phyloP scores from a whole-genome alignment of 2,329 filamentous ascomycete genomes.

The Neobulgaria alba region DNA sequence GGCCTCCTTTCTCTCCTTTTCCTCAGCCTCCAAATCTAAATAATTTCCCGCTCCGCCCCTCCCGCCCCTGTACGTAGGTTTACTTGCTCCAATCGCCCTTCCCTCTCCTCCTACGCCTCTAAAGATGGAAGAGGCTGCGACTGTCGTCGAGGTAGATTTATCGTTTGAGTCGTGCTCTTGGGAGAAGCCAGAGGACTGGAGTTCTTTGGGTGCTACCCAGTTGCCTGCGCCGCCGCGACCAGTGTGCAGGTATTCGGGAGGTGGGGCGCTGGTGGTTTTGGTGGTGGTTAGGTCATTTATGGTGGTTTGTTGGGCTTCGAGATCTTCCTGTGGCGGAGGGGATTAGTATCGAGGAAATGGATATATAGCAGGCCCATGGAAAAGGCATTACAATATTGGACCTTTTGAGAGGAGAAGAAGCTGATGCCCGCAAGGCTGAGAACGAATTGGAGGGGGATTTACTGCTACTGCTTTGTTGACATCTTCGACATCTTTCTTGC shows the following conservation, averaged over 20 bases:
- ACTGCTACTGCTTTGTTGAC: constrained; percentile 25
- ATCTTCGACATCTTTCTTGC: constrained; percentile 42
- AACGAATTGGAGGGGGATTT: too few species aligned
- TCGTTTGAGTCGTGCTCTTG: constrained; percentile 2
- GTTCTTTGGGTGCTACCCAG: constrained; percentile 32
- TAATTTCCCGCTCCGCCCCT: constrained; percentile 54
- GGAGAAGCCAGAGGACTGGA: constrained; percentile 11
- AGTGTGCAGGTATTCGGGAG: constrained; percentile 30
- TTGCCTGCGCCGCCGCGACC: constrained; percentile 58
- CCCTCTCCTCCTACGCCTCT: not conserved
- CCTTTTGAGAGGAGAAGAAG: too few species aligned
- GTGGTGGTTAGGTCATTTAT: constrained; percentile 11
- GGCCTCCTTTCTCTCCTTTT: constrained; percentile 22
- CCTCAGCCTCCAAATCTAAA: constrained; percentile 23
- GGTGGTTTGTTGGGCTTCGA: constrained; percentile 26
- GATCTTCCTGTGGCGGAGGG: constrained; percentile 5
- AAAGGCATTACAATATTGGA: too few species aligned
- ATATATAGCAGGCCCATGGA: too few species aligned
- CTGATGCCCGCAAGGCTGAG: too few species aligned
- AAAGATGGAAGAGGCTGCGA: too few species aligned
- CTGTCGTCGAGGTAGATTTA: constrained; percentile 7
- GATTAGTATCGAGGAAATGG: too few species aligned
- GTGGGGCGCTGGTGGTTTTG: constrained; percentile 24
- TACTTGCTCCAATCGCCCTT: constrained; percentile 4
- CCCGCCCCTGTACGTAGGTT: constrained; percentile 28